phyloP scores from a whole-genome alignment of 345 rosid species.

The Salix arbutifolia region DNA sequence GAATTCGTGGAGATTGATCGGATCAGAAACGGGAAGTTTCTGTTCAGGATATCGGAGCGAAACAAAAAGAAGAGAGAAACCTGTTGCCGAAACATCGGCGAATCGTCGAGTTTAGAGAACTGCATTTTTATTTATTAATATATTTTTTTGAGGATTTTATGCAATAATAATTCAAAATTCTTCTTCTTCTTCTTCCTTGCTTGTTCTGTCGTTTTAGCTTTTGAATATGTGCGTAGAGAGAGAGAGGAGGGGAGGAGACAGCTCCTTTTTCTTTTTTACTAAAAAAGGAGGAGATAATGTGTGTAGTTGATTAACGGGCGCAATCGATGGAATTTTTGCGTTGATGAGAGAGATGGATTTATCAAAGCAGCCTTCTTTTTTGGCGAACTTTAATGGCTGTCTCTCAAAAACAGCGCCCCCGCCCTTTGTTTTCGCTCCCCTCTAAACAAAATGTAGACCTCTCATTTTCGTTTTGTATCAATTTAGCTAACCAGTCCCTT shows the following conservation, averaged over 20 bases:
- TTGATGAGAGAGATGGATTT: neutral
- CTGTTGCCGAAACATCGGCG: conserved; percentile 89
- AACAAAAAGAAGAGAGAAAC: conserved; percentile 19
- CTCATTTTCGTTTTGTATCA: too few species aligned
- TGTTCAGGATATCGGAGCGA: too few species aligned
- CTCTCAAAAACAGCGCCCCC: conserved; percentile 11
- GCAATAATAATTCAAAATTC: neutral
- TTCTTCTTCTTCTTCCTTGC: conserved; percentile 11
- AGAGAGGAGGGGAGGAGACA: conserved; percentile 13
- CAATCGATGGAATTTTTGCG: neutral
- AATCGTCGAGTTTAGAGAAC: conserved; percentile 75
- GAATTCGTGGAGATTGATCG: too few species aligned
- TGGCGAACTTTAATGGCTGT: conserved; percentile 57
- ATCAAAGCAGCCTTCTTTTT: neutral
- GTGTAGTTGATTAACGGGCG: conserved; percentile 6
- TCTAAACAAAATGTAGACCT: neutral
- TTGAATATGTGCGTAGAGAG: neutral
- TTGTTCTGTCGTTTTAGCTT: neutral
- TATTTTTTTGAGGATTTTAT: neutral
- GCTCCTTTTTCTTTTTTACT: neutral
- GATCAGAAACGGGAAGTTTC: too few species aligned
- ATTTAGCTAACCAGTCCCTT: too few species aligned
- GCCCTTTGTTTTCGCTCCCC: neutral
- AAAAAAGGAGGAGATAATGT: conserved; percentile 16
- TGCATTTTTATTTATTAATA: conserved; percentile 29